Base-by-base conservation (phyloP, 192 early-diverging fungal species). In the Backusella parvicylindrica region DNA sequence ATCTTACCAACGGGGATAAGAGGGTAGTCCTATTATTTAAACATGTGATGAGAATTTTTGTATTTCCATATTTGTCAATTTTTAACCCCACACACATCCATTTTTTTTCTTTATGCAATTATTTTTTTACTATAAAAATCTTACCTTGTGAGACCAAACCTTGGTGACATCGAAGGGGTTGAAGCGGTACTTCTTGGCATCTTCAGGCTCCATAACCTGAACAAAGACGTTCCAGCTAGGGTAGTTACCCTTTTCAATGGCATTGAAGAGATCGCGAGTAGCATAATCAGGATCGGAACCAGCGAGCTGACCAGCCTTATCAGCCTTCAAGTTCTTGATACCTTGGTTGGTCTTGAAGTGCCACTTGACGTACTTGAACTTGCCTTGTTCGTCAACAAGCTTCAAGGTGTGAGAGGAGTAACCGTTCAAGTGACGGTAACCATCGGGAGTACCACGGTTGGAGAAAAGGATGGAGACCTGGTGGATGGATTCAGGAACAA, bases 131-230 rank as follows among this genome's bases (percentile, higher is more conserved):
- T 8, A 63, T 65, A 37, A 37, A 21, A 40, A 18, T 37, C 13
- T 70, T 75, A 79, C 78, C 76, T 92, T 88, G 73, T 96, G 89
- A 72, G 92, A 86, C 84, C 91, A 90, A 38, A 92, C 86, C 86
- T 95, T 96, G 77, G 94, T 96, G 74, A 93, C 89, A 82, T 96
- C 93, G 79, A 95, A 91, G 30, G 88, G 82, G 77, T 96, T 91
- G 83, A 89, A 94, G 56, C 84, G 85, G 82, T 90, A 91, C 72
- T 86, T 91, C 75, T 86, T 86, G 1, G 90, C 92, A 75, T 93
- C 86, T 68, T 89, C 88, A 49, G 87, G 86, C n/a, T 86, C 82
- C 82, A 96, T 90, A 73, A 93, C 79, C 79, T 96, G 95, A 37
- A 94, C 65, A 64, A 86, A 89, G 38, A 92, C 88, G 49, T 85